Percentiles rank a stretch among this genome's conserved stretches.
These are phyloP conservation scores for Xylariales sp. DNA, from an alignment of 2,329 filamentous ascomycete genomes.

Conservation along the genomic window DNA sequence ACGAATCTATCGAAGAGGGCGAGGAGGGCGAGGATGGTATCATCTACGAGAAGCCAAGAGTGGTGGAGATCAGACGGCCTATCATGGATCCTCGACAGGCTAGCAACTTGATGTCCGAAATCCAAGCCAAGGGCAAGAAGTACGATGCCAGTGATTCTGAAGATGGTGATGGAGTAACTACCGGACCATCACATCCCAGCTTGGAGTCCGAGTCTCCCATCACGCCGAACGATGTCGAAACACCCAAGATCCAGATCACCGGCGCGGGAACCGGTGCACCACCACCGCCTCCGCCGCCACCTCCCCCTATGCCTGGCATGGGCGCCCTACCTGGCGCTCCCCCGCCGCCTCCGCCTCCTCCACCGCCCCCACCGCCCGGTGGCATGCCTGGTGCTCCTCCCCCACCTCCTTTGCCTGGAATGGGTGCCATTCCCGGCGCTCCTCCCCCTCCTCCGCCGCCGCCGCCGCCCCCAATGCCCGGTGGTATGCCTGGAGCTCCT, in stretches of 20 bases:
- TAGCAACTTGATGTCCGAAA: slow-evolving; percentile 63
- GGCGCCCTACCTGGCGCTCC: slow-evolving; percentile 20
- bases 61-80: slow-evolving; percentile 76
- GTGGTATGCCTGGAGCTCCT: slow-evolving; percentile 29
- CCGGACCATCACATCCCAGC: slow-evolving; percentile 71
- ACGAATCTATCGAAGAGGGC: slow-evolving; percentile 18
- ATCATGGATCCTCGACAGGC: slow-evolving; percentile 59
- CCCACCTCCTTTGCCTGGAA: slow-evolving; percentile 34
- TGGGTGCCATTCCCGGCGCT: slow-evolving; percentile 8
- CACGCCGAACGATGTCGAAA: slow-evolving; percentile 58
- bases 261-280: slow-evolving; percentile 24
- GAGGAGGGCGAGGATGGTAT: slow-evolving; percentile 54
- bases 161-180: slow-evolving; percentile 65
- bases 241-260: slow-evolving; percentile 57
- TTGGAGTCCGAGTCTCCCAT: slow-evolving; percentile 66
- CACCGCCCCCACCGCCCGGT: slow-evolving; percentile 33
- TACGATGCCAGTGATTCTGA: slow-evolving; percentile 72
- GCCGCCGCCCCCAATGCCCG: slow-evolving; percentile 38
- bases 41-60: slow-evolving; percentile 71
- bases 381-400: too few relatives aligned
- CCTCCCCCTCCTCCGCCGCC: slow-evolving; percentile 29
- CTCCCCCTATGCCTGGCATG: slow-evolving; percentile 34
- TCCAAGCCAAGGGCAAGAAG: slow-evolving; percentile 70
- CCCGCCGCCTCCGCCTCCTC: slow-evolving; percentile 43
- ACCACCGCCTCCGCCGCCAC: slow-evolving; percentile 29